These are phyloP conservation scores for Xylona heveae DNA, from an alignment of 495 filamentous ascomycete genomes.

Conservation along the genomic window DNA sequence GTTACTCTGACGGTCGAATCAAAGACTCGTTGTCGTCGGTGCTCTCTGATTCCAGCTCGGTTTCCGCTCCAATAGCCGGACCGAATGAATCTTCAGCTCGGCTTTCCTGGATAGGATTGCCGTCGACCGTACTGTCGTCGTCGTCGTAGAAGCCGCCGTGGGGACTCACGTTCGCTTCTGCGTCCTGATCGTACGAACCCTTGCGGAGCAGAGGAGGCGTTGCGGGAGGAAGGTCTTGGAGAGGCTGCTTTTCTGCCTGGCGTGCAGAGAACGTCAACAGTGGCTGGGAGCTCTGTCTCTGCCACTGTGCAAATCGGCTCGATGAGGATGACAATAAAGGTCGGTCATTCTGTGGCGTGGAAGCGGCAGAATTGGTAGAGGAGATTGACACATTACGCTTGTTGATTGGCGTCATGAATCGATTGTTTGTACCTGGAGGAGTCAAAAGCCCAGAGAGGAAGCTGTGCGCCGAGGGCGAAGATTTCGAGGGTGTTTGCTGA, in stretches of 20 bases:
- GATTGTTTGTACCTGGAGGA: slow-evolving; percentile 48
- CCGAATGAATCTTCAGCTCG: too few species aligned
- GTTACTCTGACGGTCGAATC: too few species aligned
- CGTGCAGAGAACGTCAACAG: slow-evolving; percentile 8
- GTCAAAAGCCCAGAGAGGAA: slow-evolving; percentile 65
- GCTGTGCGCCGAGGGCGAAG: slow-evolving; percentile 21
- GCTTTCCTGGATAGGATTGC: too few species aligned
- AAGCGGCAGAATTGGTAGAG: slow-evolving; percentile 29
- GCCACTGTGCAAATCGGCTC: too few species aligned
- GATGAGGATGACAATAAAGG: slow-evolving; percentile 16
- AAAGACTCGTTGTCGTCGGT: too few species aligned
- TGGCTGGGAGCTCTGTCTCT: too few species aligned
- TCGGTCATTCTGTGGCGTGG: slow-evolving; percentile 15
- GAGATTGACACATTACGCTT: too few species aligned
- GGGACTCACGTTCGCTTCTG: slow-evolving; percentile 32
- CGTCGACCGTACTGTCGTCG: slow-evolving; percentile 12
- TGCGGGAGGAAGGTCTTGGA: slow-evolving; percentile 22
- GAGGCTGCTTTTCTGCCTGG: slow-evolving; percentile 17
- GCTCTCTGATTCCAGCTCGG: too few species aligned
- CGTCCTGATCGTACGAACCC: slow-evolving; percentile 51
- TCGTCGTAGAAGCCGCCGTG: slow-evolving; percentile 36
- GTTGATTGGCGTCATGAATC: too few species aligned
- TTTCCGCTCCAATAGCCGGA: too few species aligned
- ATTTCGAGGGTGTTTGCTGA: slow-evolving; percentile 33
- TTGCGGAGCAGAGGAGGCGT: slow-evolving; percentile 52